These are phyloP conservation scores for Geotrichum restrictum DNA, from an alignment of 1,139 yeast genomes.

Conservation along the genomic window DNA sequence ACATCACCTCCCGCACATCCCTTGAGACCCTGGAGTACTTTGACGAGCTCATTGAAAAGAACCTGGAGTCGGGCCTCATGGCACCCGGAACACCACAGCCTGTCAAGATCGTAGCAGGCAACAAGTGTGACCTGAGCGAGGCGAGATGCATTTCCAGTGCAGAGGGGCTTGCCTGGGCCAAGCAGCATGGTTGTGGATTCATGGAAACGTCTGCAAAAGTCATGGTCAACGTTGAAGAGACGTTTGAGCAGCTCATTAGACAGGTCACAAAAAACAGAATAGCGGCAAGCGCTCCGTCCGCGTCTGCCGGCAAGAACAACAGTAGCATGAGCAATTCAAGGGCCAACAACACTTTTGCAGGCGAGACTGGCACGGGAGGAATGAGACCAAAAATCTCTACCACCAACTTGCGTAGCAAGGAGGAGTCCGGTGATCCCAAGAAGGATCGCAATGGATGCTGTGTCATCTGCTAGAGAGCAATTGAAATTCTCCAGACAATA, in stretches of 20 bases:
- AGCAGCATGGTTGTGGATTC: constrained; percentile 68
- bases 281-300: neutral
- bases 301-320: neutral
- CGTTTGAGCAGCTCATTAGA: constrained; percentile 67
- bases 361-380: neutral
- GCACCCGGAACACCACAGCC: constrained; percentile 29
- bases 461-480: constrained; percentile 4
- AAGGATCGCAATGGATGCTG: constrained; percentile 15
- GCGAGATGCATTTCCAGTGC: constrained; percentile 77
- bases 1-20: constrained; percentile 76
- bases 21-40: constrained; percentile 77
- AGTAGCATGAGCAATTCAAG: neutral
- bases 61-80: constrained; percentile 48
- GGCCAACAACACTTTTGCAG: neutral
- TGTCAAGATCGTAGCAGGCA: constrained; percentile 38
- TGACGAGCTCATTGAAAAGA: constrained; percentile 79
- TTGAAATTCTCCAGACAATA: too few relatives aligned
- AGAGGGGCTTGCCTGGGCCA: constrained; percentile 77
- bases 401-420: constrained; percentile 1
- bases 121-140: constrained; percentile 58
- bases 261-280: constrained; percentile 41
- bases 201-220: constrained; percentile 88
- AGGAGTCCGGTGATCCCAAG: constrained; percentile 2
- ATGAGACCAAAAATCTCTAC: neutral
- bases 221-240: constrained; percentile 84